phyloP scores from a whole-genome alignment of 495 filamentous ascomycete species.

The Podospora tetraspora region DNA sequence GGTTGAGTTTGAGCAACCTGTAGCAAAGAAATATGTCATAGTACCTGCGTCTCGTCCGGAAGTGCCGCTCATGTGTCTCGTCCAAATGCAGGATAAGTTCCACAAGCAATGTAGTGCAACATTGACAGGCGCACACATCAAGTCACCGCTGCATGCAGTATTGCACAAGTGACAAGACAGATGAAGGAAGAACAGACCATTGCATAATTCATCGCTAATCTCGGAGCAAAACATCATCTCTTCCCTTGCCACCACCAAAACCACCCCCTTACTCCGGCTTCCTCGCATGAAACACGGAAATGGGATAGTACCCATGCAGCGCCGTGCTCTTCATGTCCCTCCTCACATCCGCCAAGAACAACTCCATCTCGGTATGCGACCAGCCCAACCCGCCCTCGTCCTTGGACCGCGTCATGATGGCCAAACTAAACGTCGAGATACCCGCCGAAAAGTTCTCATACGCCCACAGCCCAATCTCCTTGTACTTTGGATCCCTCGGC shows the following conservation, averaged over 20 bases:
- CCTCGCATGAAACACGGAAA: slow-evolving; percentile 6
- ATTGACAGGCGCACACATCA: not conserved
- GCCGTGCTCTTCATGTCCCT: slow-evolving; percentile 30
- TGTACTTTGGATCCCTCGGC: slow-evolving; percentile 42
- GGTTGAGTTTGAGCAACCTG: not conserved
- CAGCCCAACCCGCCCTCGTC: slow-evolving; percentile 21
- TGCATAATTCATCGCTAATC: not conserved
- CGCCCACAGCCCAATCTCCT: slow-evolving; percentile 39
- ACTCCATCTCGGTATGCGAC: slow-evolving; percentile 26
- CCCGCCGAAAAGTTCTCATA: slow-evolving; percentile 11
- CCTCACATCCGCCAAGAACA: slow-evolving; percentile 24
- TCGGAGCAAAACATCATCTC: not conserved
- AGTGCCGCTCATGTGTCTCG: not conserved
- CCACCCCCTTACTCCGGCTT: not conserved
- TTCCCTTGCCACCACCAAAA: not conserved
- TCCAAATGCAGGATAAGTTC: not conserved
- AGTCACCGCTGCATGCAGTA: not conserved
- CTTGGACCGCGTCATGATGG: slow-evolving; percentile 18
- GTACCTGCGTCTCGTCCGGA: not conserved
- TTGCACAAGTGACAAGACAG: too few relatives aligned
- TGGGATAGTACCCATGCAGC: slow-evolving; percentile 28
- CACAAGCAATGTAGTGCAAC: not conserved
- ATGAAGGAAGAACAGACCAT: not conserved
- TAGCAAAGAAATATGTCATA: not conserved
- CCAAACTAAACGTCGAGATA: slow-evolving; percentile 41